Conservation (phyloP, 2,329 filamentous ascomycete species). For the Penicillium sp. region DNA sequence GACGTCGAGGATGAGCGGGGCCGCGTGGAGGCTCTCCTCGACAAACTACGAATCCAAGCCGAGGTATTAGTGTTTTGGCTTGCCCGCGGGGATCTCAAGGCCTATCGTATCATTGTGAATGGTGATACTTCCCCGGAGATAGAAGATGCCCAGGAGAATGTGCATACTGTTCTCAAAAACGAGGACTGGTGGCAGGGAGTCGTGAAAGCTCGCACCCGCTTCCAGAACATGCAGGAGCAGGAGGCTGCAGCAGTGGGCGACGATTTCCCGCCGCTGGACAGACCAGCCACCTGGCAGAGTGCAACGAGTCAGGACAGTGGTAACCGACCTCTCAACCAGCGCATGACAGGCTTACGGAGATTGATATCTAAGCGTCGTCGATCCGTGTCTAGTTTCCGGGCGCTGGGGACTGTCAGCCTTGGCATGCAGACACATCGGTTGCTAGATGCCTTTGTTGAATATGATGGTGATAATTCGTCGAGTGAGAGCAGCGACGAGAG, state of each 20-base stretch:
- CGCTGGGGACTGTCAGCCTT: constrained; percentile 64
- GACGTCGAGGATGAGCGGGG: constrained; percentile 79
- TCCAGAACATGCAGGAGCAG: constrained; percentile 13
- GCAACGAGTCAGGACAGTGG: constrained; percentile 57
- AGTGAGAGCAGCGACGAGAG: constrained; percentile 51
- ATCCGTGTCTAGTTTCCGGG: constrained; percentile 52
- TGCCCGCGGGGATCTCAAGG: constrained; percentile 70
- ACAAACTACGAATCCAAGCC: constrained; percentile 81
- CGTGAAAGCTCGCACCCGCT: constrained; percentile 31
- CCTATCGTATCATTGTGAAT: constrained; percentile 79
- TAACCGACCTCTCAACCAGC: constrained; percentile 45
- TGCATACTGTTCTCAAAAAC: constrained; percentile 68
- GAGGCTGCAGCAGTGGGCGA: constrained; percentile 17
- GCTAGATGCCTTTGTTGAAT: constrained; percentile 63
- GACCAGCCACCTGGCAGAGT: constrained; percentile 55
- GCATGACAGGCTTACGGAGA: constrained; percentile 64
- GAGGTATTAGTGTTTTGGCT: constrained; percentile 81
- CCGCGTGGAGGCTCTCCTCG: constrained; percentile 72
- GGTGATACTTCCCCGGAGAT: constrained; percentile 59
- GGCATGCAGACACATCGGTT: constrained; percentile 78
- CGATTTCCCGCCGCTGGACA: constrained; percentile 41
- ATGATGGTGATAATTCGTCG: constrained; percentile 51
- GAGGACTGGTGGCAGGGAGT: constrained; percentile 78
- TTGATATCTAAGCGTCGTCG: constrained; percentile 63
- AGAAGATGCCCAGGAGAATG: constrained; percentile 61